Conservation (phyloP, 805 yeast species). For the Candida sphagnicola region DNA sequence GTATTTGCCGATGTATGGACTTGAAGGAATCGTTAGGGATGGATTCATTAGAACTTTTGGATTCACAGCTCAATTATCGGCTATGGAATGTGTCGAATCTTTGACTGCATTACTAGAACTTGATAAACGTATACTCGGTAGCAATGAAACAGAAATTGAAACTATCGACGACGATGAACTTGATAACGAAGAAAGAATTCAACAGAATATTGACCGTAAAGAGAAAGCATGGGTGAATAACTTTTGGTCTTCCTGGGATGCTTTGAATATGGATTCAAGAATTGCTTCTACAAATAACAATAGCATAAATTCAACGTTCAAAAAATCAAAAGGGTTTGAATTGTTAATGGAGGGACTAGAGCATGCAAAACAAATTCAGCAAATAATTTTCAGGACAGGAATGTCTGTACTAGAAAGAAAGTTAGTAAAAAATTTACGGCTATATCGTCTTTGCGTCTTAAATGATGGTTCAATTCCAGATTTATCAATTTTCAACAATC, state of each 20-base stretch:
- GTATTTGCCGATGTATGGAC: constrained; percentile 70
- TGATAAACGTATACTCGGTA: constrained; percentile 33
- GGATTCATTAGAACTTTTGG: constrained; percentile 90
- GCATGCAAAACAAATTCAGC: constrained; percentile 80
- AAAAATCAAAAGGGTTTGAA: constrained; percentile 44
- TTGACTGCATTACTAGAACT: constrained; percentile 79
- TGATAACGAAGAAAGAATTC: constrained; percentile 21
- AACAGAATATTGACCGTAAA: constrained; percentile 31
- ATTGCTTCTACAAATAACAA: constrained; percentile 10
- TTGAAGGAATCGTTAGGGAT: constrained; percentile 76
- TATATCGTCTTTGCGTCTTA: constrained; percentile 81
- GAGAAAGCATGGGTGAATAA: constrained; percentile 72
- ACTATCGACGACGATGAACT: constrained; percentile 12
- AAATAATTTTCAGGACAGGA: constrained; percentile 81
- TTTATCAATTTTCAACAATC: constrained; percentile 73
- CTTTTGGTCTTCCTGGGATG: constrained; percentile 60
- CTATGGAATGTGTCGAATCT: constrained; percentile 90
- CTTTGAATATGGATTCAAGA: constrained; percentile 35
- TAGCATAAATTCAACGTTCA: constrained; percentile 12
- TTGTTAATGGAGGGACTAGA: constrained; percentile 66
- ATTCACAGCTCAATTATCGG: constrained; percentile 79
- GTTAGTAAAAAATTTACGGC: constrained; percentile 69
- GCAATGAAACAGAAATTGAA: constrained; percentile 13
- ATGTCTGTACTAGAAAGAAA: constrained; percentile 84
- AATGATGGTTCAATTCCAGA: constrained; percentile 79